These are phyloP conservation scores for Pseudomonodictys pantanalensis DNA, from an alignment of 495 filamentous ascomycete species.

Conservation along the genomic window DNA sequence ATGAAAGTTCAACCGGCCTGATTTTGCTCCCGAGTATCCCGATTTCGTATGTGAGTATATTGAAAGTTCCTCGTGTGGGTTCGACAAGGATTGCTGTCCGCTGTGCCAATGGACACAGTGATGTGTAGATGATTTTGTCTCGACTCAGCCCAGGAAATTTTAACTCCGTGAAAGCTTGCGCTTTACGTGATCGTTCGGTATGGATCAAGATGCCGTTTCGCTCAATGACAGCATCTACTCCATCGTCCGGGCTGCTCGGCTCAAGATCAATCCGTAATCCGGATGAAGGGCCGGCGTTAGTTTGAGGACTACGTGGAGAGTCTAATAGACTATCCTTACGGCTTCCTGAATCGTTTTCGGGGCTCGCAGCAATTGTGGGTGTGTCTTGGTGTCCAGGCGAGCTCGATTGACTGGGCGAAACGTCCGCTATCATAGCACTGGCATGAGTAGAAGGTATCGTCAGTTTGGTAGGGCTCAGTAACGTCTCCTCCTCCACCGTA, in stretches of 20 bases:
- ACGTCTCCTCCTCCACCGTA: background rate
- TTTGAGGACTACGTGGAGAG: too few relatives aligned
- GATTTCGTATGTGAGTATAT: too few relatives aligned
- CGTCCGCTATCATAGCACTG: background rate
- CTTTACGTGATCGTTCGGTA: background rate
- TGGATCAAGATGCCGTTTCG: background rate
- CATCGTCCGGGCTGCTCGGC: too few relatives aligned
- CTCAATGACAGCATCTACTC: too few relatives aligned
- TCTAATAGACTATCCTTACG: background rate
- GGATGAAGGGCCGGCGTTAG: background rate
- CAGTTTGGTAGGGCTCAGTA: too few relatives aligned
- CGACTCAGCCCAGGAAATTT: background rate
- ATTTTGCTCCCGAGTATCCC: too few relatives aligned
- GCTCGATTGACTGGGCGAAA: background rate
- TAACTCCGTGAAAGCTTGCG: background rate
- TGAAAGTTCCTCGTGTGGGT: too few relatives aligned
- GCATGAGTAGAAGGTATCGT: background rate
- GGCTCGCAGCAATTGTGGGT: background rate
- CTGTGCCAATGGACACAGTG: background rate
- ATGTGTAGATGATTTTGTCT: background rate
- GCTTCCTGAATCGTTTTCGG: background rate
- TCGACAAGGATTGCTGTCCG: constrained; percentile 1
- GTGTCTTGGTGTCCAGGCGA: background rate
- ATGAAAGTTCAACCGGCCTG: too few relatives aligned
- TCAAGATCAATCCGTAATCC: too few relatives aligned